Conservation (phyloP, 306 rosid genomes). For the Albizia julibrissin region DNA sequence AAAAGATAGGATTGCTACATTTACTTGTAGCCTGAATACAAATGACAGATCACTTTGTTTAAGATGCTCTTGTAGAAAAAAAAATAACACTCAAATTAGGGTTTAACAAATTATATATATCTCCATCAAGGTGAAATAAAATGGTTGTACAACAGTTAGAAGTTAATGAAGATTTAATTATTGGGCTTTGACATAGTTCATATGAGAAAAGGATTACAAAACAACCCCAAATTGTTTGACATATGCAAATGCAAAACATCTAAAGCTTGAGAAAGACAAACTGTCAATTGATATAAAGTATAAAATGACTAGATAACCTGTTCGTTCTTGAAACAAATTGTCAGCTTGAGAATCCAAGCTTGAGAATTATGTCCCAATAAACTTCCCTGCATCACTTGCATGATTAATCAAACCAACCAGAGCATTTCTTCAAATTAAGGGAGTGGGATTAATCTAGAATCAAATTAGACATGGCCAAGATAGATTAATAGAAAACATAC, state of each 20-base stretch:
- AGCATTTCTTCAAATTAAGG: not conserved
- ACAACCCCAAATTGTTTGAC: not conserved
- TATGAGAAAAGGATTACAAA: constrained; percentile 16
- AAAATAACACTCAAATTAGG: constrained; percentile 33
- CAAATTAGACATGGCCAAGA: not conserved
- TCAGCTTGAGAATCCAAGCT: constrained; percentile 18
- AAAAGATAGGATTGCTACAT: constrained; percentile 26
- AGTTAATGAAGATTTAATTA: too few relatives aligned
- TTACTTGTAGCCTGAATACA: constrained; percentile 97
- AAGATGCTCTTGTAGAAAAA: constrained; percentile 74
- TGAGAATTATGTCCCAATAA: too few relatives aligned
- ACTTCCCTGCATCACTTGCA: too few relatives aligned
- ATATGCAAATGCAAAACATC: not conserved
- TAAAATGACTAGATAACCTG: constrained; percentile 10
- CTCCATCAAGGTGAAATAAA: constrained; percentile 27
- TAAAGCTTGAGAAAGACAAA: constrained; percentile 18
- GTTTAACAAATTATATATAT: constrained; percentile 20
- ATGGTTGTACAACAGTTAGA: too few relatives aligned
- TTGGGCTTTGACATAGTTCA: constrained; percentile 5
- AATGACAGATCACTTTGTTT: constrained; percentile 91
- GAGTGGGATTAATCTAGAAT: not conserved
- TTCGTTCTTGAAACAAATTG: constrained; percentile 8
- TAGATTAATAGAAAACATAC: not conserved
- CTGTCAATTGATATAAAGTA: constrained; percentile 14
- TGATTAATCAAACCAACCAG: too few relatives aligned